These are phyloP conservation scores for Hypomontagnella submonticulosa DNA, from an alignment of 495 filamentous ascomycete genomes.

Conservation along the genomic window DNA sequence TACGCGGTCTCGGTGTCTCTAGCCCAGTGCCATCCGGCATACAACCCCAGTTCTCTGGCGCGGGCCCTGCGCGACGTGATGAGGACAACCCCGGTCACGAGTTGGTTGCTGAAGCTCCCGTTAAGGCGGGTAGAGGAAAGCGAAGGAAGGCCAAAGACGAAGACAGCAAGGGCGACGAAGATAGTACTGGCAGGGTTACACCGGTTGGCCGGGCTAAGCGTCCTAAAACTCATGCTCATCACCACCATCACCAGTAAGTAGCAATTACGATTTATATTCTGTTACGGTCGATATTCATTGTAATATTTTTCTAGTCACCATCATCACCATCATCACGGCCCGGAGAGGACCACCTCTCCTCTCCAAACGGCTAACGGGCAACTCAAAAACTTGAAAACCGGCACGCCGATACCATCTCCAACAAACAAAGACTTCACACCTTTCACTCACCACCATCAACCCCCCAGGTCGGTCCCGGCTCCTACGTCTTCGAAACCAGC, in stretches of 20 bases:
- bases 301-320: slow-evolving; percentile 64
- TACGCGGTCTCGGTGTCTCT: slow-evolving; percentile 67
- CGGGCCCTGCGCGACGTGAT: slow-evolving; percentile 56
- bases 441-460: slow-evolving; percentile 55
- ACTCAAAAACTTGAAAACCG: slow-evolving; percentile 56
- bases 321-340: slow-evolving; percentile 77
- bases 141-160: slow-evolving; percentile 71
- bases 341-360: slow-evolving; percentile 67
- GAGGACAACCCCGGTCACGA: slow-evolving; percentile 57
- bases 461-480: slow-evolving; percentile 51
- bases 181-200: slow-evolving; percentile 64
- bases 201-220: slow-evolving; percentile 67
- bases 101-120: slow-evolving; percentile 41
- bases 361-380: slow-evolving; percentile 53
- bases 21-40: slow-evolving; percentile 62
- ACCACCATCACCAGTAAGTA: slow-evolving; percentile 71
- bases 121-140: slow-evolving; percentile 59
- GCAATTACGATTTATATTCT: slow-evolving; percentile 26
- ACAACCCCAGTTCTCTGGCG: slow-evolving; percentile 56
- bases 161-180: slow-evolving; percentile 67
- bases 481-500: slow-evolving; percentile 47
- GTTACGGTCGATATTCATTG: slow-evolving; percentile 39
- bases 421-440: slow-evolving; percentile 60
- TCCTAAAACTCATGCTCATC: slow-evolving; percentile 68
- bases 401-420: slow-evolving; percentile 67